These are phyloP conservation scores for Acacia confusa DNA, from an alignment of 306 rosid genomes.

Conservation along the genomic window DNA sequence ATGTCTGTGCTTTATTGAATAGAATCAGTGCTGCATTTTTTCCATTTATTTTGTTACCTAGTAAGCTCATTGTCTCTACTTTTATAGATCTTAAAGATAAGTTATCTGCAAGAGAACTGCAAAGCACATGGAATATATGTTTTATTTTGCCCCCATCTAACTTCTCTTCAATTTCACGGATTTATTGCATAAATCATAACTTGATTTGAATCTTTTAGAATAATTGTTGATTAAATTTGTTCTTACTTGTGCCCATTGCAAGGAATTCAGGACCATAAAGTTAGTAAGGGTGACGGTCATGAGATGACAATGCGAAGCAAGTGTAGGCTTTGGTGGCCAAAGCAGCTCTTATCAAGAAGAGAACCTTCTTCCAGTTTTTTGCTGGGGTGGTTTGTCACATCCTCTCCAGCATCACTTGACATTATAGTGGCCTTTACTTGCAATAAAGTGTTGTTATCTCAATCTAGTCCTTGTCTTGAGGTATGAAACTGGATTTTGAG, in stretches of 20 bases:
- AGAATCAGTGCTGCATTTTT: not conserved
- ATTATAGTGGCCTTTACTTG: constrained; percentile 69
- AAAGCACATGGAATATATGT: not conserved
- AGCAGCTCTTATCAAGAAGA: constrained; percentile 51
- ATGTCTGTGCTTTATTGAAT: not conserved
- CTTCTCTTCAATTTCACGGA: constrained; percentile 15
- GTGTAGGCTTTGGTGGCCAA: constrained; percentile 98
- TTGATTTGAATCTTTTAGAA: constrained; percentile 5
- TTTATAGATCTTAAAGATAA: not conserved
- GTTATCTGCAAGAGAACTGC: not conserved
- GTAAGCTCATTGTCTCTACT: not conserved
- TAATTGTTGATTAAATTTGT: constrained; percentile 13
- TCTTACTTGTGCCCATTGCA: constrained; percentile 28
- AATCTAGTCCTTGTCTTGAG: constrained; percentile 49
- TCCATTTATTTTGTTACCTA: not conserved
- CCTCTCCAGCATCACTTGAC: constrained; percentile 68
- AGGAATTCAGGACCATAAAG: constrained; percentile 31
- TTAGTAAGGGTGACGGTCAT: constrained; percentile 31
- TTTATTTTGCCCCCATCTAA: not conserved
- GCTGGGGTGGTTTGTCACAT: constrained; percentile 83
- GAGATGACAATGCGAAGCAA: constrained; percentile 50
- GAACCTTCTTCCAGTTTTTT: constrained; percentile 49
- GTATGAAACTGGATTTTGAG: constrained; percentile 42
- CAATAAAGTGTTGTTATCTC: constrained; percentile 45
- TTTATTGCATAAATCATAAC: not conserved